Evolutionary conservation across 768 basidiomycete species (phyloP).

Genomic region (Lactarius hatsudake): DNA sequence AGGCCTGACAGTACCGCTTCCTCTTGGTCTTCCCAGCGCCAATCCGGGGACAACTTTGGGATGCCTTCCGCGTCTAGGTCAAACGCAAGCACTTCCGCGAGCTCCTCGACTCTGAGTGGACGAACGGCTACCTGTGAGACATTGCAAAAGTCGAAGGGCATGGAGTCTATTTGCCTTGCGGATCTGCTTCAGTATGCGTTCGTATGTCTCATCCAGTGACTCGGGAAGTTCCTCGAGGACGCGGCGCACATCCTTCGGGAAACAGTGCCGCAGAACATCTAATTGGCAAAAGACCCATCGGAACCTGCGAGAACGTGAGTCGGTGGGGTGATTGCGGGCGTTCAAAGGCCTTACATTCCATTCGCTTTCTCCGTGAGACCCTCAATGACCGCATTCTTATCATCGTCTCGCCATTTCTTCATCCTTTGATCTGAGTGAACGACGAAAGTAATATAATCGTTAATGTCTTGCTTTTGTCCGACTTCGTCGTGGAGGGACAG

Average conservation of each 20-base stretch:
- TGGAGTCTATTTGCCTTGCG: not conserved
- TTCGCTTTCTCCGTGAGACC: not conserved
- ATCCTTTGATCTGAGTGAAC: not conserved
- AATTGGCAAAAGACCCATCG: not conserved
- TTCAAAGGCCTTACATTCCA: not conserved
- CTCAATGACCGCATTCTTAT: not conserved
- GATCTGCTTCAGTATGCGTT: not conserved
- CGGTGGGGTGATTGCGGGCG: not conserved
- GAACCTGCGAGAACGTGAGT: not conserved
- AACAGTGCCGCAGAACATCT: not conserved
- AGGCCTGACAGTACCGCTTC: not conserved
- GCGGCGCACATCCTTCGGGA: not conserved
- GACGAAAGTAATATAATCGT: too few relatives aligned
- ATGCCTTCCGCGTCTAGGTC: not conserved
- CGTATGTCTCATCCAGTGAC: not conserved
- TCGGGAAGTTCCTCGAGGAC: not conserved
- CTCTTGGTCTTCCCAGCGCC: not conserved
- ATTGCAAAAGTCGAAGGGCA: not conserved
- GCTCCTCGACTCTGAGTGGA: not conserved
- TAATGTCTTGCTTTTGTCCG: too few relatives aligned
- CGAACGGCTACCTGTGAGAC: not conserved
- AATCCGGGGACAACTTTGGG: not conserved
- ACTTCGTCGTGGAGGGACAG: too few relatives aligned
- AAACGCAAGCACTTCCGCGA: not conserved
- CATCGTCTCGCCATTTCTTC: not conserved